Evolutionary conservation across 352 stramenopile species (phyloP).

Genomic region (Phytophthora melonis): DNA sequence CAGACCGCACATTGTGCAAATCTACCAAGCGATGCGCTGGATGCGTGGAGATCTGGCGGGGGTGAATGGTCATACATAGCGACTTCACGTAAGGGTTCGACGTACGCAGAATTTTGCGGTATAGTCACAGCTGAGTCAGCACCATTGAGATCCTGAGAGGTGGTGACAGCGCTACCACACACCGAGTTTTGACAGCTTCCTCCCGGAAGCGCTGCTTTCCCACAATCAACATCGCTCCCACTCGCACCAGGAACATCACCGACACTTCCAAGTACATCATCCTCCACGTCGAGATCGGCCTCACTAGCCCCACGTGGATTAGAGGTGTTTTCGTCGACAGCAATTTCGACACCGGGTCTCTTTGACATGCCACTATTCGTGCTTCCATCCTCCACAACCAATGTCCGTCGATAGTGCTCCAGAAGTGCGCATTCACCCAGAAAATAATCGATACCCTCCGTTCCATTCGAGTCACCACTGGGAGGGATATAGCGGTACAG

Average conservation of each 20-base stretch:
- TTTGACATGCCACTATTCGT: background rate
- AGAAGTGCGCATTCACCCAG: background rate
- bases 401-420: background rate
- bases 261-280: background rate
- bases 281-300: background rate
- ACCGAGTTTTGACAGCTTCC: background rate
- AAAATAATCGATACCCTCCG: background rate
- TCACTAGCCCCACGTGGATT: background rate
- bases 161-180: too few species aligned
- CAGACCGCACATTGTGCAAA: background rate
- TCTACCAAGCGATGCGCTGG: background rate
- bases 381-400: background rate
- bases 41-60: background rate
- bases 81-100: background rate
- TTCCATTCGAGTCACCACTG: background rate
- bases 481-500: conserved; percentile 1
- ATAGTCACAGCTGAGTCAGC: background rate
- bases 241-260: background rate
- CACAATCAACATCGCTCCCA: background rate
- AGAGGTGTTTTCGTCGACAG: too few species aligned
- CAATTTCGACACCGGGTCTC: background rate
- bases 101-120: background rate
- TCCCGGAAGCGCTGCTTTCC: background rate
- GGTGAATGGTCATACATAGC: background rate
- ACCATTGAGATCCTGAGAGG: too few species aligned